Base-by-base conservation (phyloP, 192 early-diverging fungal genomes). In the Backusella parvicylindrica region DNA sequence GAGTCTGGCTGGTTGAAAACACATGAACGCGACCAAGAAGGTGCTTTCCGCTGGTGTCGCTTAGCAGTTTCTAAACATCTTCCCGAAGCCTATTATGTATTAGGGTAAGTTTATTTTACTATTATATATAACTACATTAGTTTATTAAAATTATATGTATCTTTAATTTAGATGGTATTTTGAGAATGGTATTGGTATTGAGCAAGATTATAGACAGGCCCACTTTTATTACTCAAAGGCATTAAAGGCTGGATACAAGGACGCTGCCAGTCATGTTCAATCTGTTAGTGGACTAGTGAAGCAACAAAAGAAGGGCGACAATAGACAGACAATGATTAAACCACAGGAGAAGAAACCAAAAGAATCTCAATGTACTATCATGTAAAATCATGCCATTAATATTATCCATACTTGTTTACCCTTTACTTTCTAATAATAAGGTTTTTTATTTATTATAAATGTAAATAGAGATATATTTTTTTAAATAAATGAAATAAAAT, bases 141-240 rank as follows among this genome's bases (percentile, higher is more conserved):
- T 38, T 5, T 38, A 35, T 69, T 38, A 35, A 69, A 21, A 38
- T 15, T 33, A 60, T 68, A 21, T 18, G 5, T 38, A 15, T 16
- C 28, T 30, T n/a, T n/a, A n/a, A 43, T 30, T 23, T 31, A 78
- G 77, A 26, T 79, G 72, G 32, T 79, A 79, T 70, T 79, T 75
- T 74, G 77, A 79, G 38, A 53, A 70, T 33, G 77, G 77, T 23
- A 71, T 79, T 21, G 77, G 77, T 15, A 47, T 70, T 1, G 13
- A 49, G 21, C 33, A 66, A 47, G 68, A 79, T 56, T 70, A 74
- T 28, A 66, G 37, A n/a, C 65, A 66, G 16, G 77, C 77, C 15
- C 33, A 64, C 7, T 49, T 60, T 26, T 71, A 79, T 11, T 79
- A 79, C 43, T 37, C 43, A 23, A 72, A 69, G 9, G 77, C 77